These are phyloP conservation scores for Graphilbum ipis-grandicollis DNA, from an alignment of 2,329 filamentous ascomycete species.

Conservation along the genomic window DNA sequence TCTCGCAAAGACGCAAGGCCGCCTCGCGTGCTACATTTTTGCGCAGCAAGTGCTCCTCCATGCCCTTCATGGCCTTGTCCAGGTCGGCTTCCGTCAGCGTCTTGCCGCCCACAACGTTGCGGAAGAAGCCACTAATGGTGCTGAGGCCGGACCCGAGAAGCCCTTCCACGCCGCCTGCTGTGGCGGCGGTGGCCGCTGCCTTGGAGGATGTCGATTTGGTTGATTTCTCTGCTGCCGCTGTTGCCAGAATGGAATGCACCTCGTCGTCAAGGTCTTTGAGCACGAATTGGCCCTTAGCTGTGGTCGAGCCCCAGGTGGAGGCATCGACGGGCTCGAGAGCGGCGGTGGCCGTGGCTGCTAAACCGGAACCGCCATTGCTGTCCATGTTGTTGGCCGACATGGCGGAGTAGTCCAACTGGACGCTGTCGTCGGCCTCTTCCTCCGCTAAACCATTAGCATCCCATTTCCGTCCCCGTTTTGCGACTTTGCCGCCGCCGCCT, in stretches of 20 bases:
- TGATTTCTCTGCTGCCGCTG: constrained; percentile 38
- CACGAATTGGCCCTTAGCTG: constrained; percentile 86
- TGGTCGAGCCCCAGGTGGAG: constrained; percentile 70
- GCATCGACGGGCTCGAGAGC: constrained; percentile 59
- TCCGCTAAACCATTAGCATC: constrained; percentile 75
- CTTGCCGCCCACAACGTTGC: constrained; percentile 90
- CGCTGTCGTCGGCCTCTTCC: constrained; percentile 64
- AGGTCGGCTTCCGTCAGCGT: constrained; percentile 77
- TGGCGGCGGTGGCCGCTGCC: constrained; percentile 22
- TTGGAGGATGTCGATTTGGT: constrained; percentile 13
- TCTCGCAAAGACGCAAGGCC: constrained; percentile 75
- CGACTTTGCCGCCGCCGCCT: constrained; percentile 29
- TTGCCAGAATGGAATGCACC: constrained; percentile 73
- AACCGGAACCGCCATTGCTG: constrained; percentile 23
- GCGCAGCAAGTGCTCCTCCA: constrained; percentile 85
- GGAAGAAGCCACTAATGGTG: constrained; percentile 75
- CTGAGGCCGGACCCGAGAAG: constrained; percentile 66
- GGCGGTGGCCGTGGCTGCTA: constrained; percentile 18
- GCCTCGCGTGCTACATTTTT: constrained; percentile 97
- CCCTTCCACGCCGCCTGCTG: constrained; percentile 29
- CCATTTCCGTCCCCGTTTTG: constrained; percentile 84
- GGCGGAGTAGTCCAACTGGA: constrained; percentile 80
- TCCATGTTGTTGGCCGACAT: constrained; percentile 36
- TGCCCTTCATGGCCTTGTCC: constrained; percentile 80
- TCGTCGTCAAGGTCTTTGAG: constrained; percentile 87